These are phyloP conservation scores for Colletotrichum gigasporum DNA, from an alignment of 2,329 filamentous ascomycete genomes.

Conservation along the genomic window DNA sequence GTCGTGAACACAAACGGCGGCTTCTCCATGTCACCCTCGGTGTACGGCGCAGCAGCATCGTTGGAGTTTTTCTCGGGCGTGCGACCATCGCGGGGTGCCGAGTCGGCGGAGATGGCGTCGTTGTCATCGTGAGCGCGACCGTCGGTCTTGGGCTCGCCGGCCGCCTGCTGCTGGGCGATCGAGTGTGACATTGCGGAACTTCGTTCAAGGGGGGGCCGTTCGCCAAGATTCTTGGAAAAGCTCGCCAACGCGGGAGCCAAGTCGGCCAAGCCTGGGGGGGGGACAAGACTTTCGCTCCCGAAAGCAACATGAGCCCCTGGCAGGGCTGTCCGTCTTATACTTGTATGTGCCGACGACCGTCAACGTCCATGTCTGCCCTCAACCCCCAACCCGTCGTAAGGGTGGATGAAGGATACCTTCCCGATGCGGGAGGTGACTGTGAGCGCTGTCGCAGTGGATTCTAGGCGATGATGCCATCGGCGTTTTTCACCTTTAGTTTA, in stretches of 20 bases:
- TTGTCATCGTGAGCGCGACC: neutral
- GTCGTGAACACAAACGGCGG: constrained; percentile 34
- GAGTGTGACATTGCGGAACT: constrained; percentile 15
- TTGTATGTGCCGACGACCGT: neutral
- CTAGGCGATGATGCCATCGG: constrained; percentile 26
- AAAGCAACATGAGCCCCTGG: neutral
- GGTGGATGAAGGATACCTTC: no score
- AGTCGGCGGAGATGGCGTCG: constrained; percentile 11
- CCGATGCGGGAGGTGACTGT: neutral
- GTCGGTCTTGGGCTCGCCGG: neutral
- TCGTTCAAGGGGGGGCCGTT: constrained; percentile 5
- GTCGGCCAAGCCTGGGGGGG: constrained; percentile 17
- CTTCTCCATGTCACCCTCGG: constrained; percentile 35
- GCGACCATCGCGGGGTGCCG: constrained; percentile 1
- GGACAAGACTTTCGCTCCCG: neutral
- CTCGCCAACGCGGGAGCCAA: constrained; percentile 16
- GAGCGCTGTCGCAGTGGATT: constrained; percentile 3
- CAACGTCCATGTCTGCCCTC: neutral
- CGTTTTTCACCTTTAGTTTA: constrained; percentile 14
- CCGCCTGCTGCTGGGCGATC: neutral
- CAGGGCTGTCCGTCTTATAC: constrained; percentile 8
- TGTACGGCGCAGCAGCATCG: constrained; percentile 28
- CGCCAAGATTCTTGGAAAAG: constrained; percentile 25
- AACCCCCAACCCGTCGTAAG: no score
- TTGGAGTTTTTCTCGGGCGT: constrained; percentile 5